A percentile compares a stretch with the other conserved stretches of the same genome.
These are phyloP conservation scores for Aspergillus intermedius DNA, from an alignment of 2,329 filamentous ascomycete genomes.

Conservation along the genomic window DNA sequence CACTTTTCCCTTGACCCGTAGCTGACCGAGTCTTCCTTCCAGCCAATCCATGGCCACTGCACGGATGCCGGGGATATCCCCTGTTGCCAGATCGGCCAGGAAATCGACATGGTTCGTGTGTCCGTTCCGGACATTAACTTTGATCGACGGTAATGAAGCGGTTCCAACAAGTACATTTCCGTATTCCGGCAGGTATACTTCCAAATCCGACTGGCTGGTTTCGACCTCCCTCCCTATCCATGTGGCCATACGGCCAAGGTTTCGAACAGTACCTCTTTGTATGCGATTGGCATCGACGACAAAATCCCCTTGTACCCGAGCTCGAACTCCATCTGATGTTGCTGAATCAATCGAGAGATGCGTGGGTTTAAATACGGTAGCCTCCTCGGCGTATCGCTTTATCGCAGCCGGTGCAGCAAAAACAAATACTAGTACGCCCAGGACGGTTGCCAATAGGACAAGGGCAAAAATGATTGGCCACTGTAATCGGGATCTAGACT, in stretches of 20 bases:
- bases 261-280: slow-evolving; percentile 61
- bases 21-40: slow-evolving; percentile 63
- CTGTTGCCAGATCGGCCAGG: slow-evolving; percentile 66
- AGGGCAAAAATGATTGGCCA: slow-evolving; percentile 72
- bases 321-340: slow-evolving; percentile 68
- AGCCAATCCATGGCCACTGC: slow-evolving; percentile 83
- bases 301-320: slow-evolving; percentile 76
- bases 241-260: slow-evolving; percentile 69
- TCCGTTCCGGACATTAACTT: slow-evolving; percentile 70
- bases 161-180: slow-evolving; percentile 69
- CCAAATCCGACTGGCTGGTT: slow-evolving; percentile 63
- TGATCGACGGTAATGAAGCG: slow-evolving; percentile 67
- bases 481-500: slow-evolving; percentile 34
- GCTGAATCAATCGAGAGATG: slow-evolving; percentile 80
- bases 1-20: slow-evolving; percentile 68
- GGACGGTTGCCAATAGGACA: slow-evolving; percentile 52
- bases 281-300: slow-evolving; percentile 73
- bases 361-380: slow-evolving; percentile 73
- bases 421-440: slow-evolving; percentile 67
- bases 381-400: slow-evolving; percentile 79
- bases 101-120: slow-evolving; percentile 73
- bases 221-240: slow-evolving; percentile 73
- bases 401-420: slow-evolving; percentile 76
- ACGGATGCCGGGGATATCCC: slow-evolving; percentile 69
- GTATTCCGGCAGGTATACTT: slow-evolving; percentile 78